Percentiles rank a stretch among this genome's conserved stretches.
phyloP scores from a whole-genome alignment of 768 basidiomycete species.

The Omphalotus guepiniiformis region DNA sequence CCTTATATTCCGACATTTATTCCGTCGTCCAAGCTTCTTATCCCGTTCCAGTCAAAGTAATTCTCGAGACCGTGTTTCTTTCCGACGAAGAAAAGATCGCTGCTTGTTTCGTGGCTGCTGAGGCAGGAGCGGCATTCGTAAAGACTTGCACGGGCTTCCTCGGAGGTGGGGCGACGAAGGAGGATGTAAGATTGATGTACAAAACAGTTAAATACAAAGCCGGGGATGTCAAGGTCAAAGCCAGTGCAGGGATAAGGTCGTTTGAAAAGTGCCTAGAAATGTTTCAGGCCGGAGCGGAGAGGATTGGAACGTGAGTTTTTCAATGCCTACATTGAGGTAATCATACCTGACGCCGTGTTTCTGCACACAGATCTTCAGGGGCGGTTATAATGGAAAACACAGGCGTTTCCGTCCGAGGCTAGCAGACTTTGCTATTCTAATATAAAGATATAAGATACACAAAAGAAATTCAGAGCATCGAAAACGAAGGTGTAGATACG shows the following conservation, averaged over 20 bases:
- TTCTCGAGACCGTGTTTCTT: conserved; percentile 47
- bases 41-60: conserved; percentile 42
- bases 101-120: conserved; percentile 41
- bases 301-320: conserved; percentile 47
- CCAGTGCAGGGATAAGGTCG: conserved; percentile 46
- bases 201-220: conserved; percentile 33
- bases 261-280: conserved; percentile 44
- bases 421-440: background rate
- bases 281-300: conserved; percentile 45
- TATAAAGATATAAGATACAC: no score
- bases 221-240: conserved; percentile 42
- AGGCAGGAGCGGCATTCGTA: conserved; percentile 49
- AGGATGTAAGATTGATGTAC: conserved; percentile 43
- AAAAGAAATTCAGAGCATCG: no score
- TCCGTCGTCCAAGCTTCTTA: conserved; percentile 32
- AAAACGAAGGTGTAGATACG: no score
- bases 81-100: conserved; percentile 42
- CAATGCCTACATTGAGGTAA: no score
- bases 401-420: background rate
- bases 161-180: conserved; percentile 40
- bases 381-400: conserved; percentile 22
- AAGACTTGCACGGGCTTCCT: conserved; percentile 52
- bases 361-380: conserved; percentile 24
- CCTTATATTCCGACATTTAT: conserved; percentile 36
- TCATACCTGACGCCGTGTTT: no score